These are phyloP conservation scores for Xylaria scruposa DNA, from an alignment of 495 filamentous ascomycete species.

Conservation along the genomic window DNA sequence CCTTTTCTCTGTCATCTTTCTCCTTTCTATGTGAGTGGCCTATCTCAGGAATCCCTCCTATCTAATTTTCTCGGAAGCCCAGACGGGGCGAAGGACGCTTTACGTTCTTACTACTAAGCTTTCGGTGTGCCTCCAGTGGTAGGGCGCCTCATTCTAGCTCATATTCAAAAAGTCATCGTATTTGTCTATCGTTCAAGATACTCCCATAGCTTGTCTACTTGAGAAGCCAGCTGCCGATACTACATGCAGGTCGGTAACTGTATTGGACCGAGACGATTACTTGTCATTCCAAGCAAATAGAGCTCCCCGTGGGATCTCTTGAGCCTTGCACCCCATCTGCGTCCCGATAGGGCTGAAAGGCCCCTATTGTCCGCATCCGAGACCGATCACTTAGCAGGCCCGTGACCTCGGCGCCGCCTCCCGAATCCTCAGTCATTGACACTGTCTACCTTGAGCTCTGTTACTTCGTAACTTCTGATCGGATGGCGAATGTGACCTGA, in stretches of 20 bases:
- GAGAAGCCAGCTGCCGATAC: constrained; percentile 30
- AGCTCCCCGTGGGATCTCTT: constrained; percentile 30
- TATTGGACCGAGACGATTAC: constrained; percentile 28
- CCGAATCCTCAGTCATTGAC: constrained; percentile 35
- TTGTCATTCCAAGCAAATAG: constrained; percentile 31
- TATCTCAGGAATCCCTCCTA: constrained; percentile 28
- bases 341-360: constrained; percentile 42
- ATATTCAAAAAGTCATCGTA: constrained; percentile 29
- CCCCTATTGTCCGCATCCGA: constrained; percentile 41
- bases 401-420: constrained; percentile 42
- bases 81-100: neutral
- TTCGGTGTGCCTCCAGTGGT: constrained; percentile 36
- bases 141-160: constrained; percentile 20
- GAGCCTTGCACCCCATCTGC: constrained; percentile 32
- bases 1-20: constrained; percentile 35
- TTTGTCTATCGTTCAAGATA: constrained; percentile 29
- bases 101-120: constrained; percentile 24
- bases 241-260: constrained; percentile 35
- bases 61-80: constrained; percentile 24
- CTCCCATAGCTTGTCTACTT: constrained; percentile 25
- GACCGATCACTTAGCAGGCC: constrained; percentile 38
- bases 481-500: constrained; percentile 44
- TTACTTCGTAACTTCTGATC: constrained; percentile 36
- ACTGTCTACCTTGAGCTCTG: constrained; percentile 37
- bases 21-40: constrained; percentile 37